Base-by-base conservation (phyloP, 768 basidiomycete genomes). In the Leccinum boreale region DNA sequence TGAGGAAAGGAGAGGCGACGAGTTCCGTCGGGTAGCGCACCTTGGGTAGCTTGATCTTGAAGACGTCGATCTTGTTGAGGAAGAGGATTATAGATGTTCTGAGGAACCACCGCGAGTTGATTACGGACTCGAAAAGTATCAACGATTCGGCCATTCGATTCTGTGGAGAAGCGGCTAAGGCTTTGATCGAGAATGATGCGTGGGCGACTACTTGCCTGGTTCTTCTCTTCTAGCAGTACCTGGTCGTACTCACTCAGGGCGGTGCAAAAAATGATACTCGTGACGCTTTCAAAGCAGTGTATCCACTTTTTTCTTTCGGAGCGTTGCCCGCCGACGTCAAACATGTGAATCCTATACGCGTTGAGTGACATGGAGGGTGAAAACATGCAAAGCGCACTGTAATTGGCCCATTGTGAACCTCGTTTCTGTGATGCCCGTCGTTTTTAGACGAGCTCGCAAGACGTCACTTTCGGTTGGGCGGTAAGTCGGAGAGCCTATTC, bases 401-500 rank as follows among this genome's bases (percentile, higher is more conserved):
- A 85, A 69, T 50, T 78, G 82, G 3, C 87, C 89, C 80, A 90
- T 83, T 12, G 77, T 79, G 57, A 92, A 91, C 66, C 87, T 74
- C 6, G 94, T 97, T 74, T 98, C 94, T 5, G 85, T 87, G 65
- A 98, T 95, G 17, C 94, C 94, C 3, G 90, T 87, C 55, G 87
- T 92, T 78, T 95, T 95, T 57, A 85, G 85, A 62, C 93, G 83
- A n/a, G 92, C 92, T 24, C 92, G 79, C 26, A 98, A 77, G 3
- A 96, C 89, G 68, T 98, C 95, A 7, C 82, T 85, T 66, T 92
- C 90, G 19, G 86, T 90, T 0, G 95, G 95, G 0, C 89, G 76
- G 67, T 95, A 98, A n/a, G 83, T 85, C 0, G 84, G 79, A 1
- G 82, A 72, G 2, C 90, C 92, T 70, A 98, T 94, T 47, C 94